phyloP scores from a whole-genome alignment of 371 early-diverging fungal species.

The Rhizopus arrhizus region DNA sequence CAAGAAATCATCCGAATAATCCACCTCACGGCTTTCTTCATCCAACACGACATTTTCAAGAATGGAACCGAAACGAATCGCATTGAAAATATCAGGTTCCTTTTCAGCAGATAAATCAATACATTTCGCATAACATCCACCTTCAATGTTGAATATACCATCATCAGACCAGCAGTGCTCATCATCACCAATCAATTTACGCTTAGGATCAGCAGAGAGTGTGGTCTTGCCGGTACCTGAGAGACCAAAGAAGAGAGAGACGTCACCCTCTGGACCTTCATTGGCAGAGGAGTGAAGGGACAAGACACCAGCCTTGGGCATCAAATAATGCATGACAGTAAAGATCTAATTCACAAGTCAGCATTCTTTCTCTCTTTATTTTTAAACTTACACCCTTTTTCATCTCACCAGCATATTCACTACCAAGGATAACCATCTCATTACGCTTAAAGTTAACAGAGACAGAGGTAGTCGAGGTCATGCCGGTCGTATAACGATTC shows the following conservation, averaged over 20 bases:
- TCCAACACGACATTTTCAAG: constrained; percentile 95
- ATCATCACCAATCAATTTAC: constrained; percentile 95
- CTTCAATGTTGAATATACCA: constrained; percentile 97
- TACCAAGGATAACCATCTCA: constrained; percentile 92
- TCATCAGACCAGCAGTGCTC: constrained; percentile 98
- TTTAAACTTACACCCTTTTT: constrained; percentile 89
- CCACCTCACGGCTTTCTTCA: constrained; percentile 80
- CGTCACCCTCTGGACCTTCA: constrained; percentile 89
- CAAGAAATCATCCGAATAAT: constrained; percentile 78
- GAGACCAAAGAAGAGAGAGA: constrained; percentile 96
- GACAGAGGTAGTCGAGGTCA: constrained; percentile 94
- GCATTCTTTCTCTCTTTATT: background rate
- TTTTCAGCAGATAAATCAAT: constrained; percentile 93
- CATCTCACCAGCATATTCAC: constrained; percentile 99
- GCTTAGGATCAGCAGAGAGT: constrained; percentile 92
- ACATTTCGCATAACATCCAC: constrained; percentile 98
- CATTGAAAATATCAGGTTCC: constrained; percentile 97
- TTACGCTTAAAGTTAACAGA: constrained; percentile 85
- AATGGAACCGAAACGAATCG: constrained; percentile 93
- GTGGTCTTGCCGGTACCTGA: constrained; percentile 99
- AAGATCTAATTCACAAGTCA: constrained; percentile 58
- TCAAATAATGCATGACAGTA: constrained; percentile 98
- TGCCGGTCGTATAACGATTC: constrained; percentile 93
- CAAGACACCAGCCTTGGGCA: constrained; percentile 96
- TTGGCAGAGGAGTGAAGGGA: constrained; percentile 97